Evolutionary conservation across 78 protist species (phyloP), one percentile per base, ranked within the genome.

Genomic region (Paratrimastix pyriformis): DNA sequence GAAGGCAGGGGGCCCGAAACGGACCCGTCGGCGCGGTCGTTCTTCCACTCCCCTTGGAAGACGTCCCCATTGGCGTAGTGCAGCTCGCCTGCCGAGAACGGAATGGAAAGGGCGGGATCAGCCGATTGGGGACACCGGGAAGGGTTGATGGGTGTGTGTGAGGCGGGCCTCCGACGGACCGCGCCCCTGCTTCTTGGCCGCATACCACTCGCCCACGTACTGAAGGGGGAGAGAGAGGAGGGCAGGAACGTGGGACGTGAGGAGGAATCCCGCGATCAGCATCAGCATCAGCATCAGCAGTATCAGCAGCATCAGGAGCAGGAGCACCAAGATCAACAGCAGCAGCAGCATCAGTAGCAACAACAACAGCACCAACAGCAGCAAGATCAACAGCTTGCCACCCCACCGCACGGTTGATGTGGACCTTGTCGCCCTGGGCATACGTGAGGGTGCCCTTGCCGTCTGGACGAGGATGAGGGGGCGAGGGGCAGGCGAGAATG

Each of bases 161-260:
- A n/a, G n/a, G n/a, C n/a, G n/a, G n/a, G n/a, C n/a, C n/a, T n/a
- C n/a, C n/a, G n/a, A n/a, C n/a, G n/a, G n/a, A n/a, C n/a, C n/a
- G 60, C 62, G 21, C 7, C 88, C 88, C n/a, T 85, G 74, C 74
- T 77, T 78, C 76, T 62, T 65, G 30, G 72, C 89, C 2, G 57
- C 50, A 11, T 1, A 71, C 81, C 81, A 82, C 29, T 82, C 77
- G 58, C 81, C 86, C 0, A 59, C 72, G 44, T 70, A 76, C 33
- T 33, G 9, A 75, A n/a, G n/a, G n/a, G n/a, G n/a, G n/a, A n/a
- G n/a, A n/a, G n/a, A n/a, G n/a, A n/a, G n/a, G n/a, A n/a, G n/a
- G n/a, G n/a, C n/a, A n/a, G n/a, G n/a, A n/a, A n/a, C n/a, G n/a
- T n/a, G n/a, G n/a, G n/a, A n/a, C n/a, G n/a, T n/a, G n/a, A n/a